A percentile compares a stretch with the other conserved stretches of the same genome.
Evolutionary conservation across 495 filamentous ascomycete genomes (phyloP).

Genomic region (Podospora fimiseda): DNA sequence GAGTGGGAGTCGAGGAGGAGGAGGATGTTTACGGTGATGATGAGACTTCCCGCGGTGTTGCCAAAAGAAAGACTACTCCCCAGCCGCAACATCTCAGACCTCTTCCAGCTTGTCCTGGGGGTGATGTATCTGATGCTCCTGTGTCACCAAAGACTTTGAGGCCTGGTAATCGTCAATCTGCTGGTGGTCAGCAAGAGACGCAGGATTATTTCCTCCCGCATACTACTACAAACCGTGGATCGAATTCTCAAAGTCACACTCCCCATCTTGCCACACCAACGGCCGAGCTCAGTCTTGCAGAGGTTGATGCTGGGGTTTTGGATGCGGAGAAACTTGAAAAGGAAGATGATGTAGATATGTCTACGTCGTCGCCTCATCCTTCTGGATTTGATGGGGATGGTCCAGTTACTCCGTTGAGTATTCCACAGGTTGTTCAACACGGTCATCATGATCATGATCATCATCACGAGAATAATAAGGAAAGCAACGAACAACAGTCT

Average conservation of each 20-base stretch:
- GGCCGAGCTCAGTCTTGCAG: slow-evolving; percentile 30
- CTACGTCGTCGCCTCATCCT: no score
- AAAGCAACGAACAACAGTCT: not conserved
- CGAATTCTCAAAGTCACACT: slow-evolving; percentile 11
- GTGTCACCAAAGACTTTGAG: slow-evolving; percentile 34
- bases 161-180: not conserved
- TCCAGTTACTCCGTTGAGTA: not conserved
- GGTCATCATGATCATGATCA: not conserved
- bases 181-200: not conserved
- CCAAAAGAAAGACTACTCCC: slow-evolving; percentile 8
- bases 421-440: not conserved
- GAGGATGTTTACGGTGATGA: slow-evolving; percentile 13
- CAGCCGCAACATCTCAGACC: not conserved
- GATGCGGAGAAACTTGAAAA: not conserved
- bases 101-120: not conserved
- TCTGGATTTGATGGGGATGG: not conserved
- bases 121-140: slow-evolving; percentile 20
- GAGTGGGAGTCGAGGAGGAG: not conserved
- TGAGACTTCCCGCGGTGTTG: no score
- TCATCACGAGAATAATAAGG: not conserved
- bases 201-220: not conserved
- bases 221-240: not conserved
- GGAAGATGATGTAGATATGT: not conserved
- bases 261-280: slow-evolving; percentile 33
- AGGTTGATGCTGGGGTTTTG: slow-evolving; percentile 17